Evolutionary conservation across 2,329 filamentous ascomycete genomes (phyloP), one percentile per base, ranked within the genome.

Genomic region (Cytospora piceicola): DNA sequence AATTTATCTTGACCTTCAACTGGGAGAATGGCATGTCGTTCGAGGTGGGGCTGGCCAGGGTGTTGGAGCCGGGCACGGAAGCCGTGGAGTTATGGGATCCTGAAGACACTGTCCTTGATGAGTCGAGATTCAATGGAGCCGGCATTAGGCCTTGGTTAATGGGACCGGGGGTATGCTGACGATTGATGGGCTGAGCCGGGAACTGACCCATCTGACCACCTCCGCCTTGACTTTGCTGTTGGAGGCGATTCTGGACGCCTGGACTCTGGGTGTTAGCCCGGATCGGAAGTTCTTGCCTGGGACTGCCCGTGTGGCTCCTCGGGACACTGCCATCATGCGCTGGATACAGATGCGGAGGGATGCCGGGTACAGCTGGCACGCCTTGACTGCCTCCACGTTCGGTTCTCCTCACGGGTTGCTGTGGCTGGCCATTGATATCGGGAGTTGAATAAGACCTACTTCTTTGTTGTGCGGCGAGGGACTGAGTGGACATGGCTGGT

Each of bases 1-100:
- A 96, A 74, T 94, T 94, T 65, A 99, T 93, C 76, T 96, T 96
- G 59, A 97, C 94, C 79, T 97, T 98, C 60, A 99, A 85, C 74
- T 98, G 95, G 9, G 91, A 88, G 58, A 84, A 76, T 29, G 79
- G 82, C 71, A 85, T 73, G 29, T 93, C 74, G 76, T 77, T 80
- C 71, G 74, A 85, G 67, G 72, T 76, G 57, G 70, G 67, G 12
- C 36, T 59, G 65, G 11, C 70, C 29, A 46, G 61, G 30, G 66
- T 49, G 52, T 80, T 81, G 53, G 77, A 74, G 2, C 74, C 73
- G 3, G 74, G 75, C 24, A 78, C 72, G 42, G 66, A 59, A n/a
- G 59, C 58, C 54, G 77, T 78, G 7, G 80, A 77, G 12, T 15
- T 36, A 32, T 79, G 77, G 1, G 82, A 76, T 1, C 76, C 70